Evolutionary conservation across 2,329 filamentous ascomycete genomes (phyloP), one percentile per base, ranked within the genome.

Genomic region (Pseudocercospora fijiensis): DNA sequence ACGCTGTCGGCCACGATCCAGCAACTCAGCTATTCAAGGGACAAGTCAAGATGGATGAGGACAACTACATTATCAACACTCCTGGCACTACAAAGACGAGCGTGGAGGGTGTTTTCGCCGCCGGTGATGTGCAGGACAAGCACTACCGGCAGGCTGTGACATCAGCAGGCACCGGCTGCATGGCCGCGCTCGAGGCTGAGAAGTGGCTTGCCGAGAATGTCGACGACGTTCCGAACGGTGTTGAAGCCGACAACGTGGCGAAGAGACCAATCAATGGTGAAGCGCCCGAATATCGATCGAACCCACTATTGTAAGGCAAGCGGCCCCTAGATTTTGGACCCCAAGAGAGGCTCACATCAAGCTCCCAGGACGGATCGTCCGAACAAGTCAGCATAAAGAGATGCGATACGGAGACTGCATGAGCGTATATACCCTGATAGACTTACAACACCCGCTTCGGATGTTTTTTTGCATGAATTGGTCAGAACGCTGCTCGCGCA

Each of bases 91-190:
- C 92, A 64, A 84, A 90, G 75, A 99, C 95, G 55, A 96, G 87
- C 78, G 79, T 97, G 5, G 87, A 92, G 76, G 95, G 95, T 77
- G 92, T 99, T 20, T 99, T 97, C 76, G 95, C 95, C 41, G 95
- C 94, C 9, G 95, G 95, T 68, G 95, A 99, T 76, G 96, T 99
- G 9, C 95, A 99, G 83, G 96, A 99, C 78, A 99, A 98, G 88
- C 88, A 89, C 76, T 99, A 99, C 79, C 87, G 95, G 77, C 95
- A 99, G 82, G 95, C 95, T 53, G 96, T 99, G 70, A 99, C 95
- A 69, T 97, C 93, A 81, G 95, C 95, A 72, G 94, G 93, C 65
- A 92, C 93, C 65, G 95, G 95, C 68, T 99, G 95, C 79, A 89
- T 97, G 82, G 95, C 95, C 59, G 95, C 94, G 10, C 86, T 99